These are phyloP conservation scores for Bassia scoparia DNA, from an alignment of 148 eudicot genomes.

Conservation along the genomic window DNA sequence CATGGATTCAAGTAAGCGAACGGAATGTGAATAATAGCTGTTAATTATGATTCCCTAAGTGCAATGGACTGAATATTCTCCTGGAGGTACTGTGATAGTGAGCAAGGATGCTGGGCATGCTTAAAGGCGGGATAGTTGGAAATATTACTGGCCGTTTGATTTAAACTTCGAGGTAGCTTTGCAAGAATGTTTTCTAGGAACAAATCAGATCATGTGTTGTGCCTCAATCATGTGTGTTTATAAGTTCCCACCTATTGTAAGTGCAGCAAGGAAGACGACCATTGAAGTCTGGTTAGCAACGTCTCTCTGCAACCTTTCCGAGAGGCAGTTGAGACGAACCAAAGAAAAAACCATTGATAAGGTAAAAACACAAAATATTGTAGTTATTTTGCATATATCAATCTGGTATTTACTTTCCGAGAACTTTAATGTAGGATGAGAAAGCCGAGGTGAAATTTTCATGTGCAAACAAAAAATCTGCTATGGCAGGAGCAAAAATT, in stretches of 20 bases:
- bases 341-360: slow-evolving; percentile 44
- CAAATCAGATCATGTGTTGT: neutral
- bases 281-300: slow-evolving; percentile 58
- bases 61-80: slow-evolving; percentile 18
- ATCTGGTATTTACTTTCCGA: neutral
- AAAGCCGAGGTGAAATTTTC: slow-evolving; percentile 39
- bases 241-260: neutral
- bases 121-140: slow-evolving; percentile 56
- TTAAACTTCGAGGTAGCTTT: slow-evolving; percentile 35
- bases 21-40: slow-evolving; percentile 41
- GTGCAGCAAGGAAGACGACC: slow-evolving; percentile 39
- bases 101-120: slow-evolving; percentile 68
- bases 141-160: slow-evolving; percentile 28
- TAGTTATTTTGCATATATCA: neutral
- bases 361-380: slow-evolving; percentile 31
- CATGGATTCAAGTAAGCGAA: slow-evolving; percentile 53
- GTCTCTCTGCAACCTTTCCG: slow-evolving; percentile 64
- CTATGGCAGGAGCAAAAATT: slow-evolving; percentile 39
- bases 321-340: slow-evolving; percentile 68
- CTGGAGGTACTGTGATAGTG: slow-evolving; percentile 46
- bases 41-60: slow-evolving; percentile 24
- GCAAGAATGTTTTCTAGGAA: neutral
- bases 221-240: neutral
- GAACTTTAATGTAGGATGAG: slow-evolving; percentile 40
- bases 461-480: slow-evolving; percentile 31